Evolutionary conservation across 768 basidiomycete species (phyloP), one percentile per base, ranked within the genome.

Genomic region (Ramaria rubella): DNA sequence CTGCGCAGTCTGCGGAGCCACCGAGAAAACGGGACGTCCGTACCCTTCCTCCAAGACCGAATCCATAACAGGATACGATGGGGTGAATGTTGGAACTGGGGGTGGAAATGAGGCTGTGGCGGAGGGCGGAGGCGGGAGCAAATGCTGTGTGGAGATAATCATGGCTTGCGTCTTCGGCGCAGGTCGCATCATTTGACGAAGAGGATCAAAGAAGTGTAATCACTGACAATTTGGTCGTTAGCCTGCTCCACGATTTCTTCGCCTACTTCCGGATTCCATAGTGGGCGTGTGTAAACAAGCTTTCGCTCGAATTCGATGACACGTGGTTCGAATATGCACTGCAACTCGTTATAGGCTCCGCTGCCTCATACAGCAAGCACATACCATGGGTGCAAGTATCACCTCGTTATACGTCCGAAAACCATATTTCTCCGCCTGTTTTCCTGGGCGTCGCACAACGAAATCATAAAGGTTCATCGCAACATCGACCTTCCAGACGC

Each of bases 271-370:
- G 77, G 70, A 49, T 74, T 75, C 31, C 77, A 80, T n/a, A 75
- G 70, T 31, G 78, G 70, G 23, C 69, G 73, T 55, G 78, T 65
- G 11, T 78, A 77, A 17, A 74, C 69, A 24, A 80, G 76, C 68
- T 94, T 93, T 61, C 78, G 77, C 27, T 91, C 86, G 64, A 94
- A 96, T 59, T 96, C 88, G 57, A 99, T 85, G 36, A 94, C 82
- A 19, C 91, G 85, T 14, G 96, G 94, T 61, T 96, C 93, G 61
- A 98, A 98, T 30, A 97, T 74, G 64, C 88, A 87, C 94, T 97
- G 61, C 27, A 45, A 17, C 11, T 23, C 30, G 33, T 44, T 30
- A 12, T 11, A 17, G 27, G 26, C 45, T 5, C 45, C 17, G 23
- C 21, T 24, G 21, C 19, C 17, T 50, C 21, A 27, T 31, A 29